Evolutionary conservation across 352 stramenopile species (phyloP), one percentile per base, ranked within the genome.

Genomic region (Phytophthora pseudosyringae): DNA sequence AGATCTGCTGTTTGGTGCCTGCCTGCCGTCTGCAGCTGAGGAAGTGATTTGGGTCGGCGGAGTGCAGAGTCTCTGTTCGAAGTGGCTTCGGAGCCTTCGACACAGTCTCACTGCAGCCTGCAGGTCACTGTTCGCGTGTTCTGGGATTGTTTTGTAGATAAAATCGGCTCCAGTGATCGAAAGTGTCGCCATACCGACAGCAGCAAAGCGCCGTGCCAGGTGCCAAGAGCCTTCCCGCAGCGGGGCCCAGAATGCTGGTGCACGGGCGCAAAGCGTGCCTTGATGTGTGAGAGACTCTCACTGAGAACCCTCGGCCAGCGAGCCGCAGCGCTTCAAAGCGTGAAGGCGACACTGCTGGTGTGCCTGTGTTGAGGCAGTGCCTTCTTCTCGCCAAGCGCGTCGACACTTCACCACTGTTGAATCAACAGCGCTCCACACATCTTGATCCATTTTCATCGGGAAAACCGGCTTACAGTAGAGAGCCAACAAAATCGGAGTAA

Each of bases 1-100:
- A 21, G 21, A 21, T 21, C 21, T 21, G 21, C 21, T 21, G 21
- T 21, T 21, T 21, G 31, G 26, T 36, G 39, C 32, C 5, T 11
- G 15, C n/a, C 21, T 56, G 32, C 59, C 49, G 53, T 44, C 56
- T 75, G 56, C 62, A 59, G 63, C 41, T 67, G 67, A 40, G 41
- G 50, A 71, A 67, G 57, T 59, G 67, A 71, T 67, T 71, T 67
- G 56, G 49, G 55, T 65, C 38, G 48, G 51, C 62, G 38, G 39
- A 59, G 46, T 31, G 46, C 45, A 52, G 50, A 65, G 5, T 59
- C 47, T 51, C 13, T 21, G 15, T 25, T 21, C 35, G 16, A 59
- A 62, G 36, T 67, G 63, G 63, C 36, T 41, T 41, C 36, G n/a
- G 13, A 2, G 18, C 18, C 57, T 71, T 53, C 43, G 26, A 38